phyloP scores from a whole-genome alignment of 2,329 filamentous ascomycete species.

The Podosphaera xanthii region DNA sequence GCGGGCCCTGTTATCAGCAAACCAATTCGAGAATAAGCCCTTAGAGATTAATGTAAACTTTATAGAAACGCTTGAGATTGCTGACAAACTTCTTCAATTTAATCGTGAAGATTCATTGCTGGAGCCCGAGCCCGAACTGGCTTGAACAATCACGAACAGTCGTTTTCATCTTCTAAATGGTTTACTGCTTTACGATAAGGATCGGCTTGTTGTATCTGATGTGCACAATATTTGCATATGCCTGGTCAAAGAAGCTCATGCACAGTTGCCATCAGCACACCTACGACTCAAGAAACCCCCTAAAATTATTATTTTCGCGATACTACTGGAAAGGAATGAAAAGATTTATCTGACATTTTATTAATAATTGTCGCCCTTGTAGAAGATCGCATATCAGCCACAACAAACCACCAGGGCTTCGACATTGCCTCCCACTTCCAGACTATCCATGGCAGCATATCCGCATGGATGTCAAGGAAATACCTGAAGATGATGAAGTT shows the following conservation, averaged over 20 bases:
- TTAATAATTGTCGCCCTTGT: not conserved
- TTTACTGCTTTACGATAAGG: not conserved
- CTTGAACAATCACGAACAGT: not conserved
- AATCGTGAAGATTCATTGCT: not conserved
- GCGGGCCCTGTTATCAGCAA: not conserved
- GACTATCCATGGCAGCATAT: constrained; percentile 1
- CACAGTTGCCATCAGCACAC: not conserved
- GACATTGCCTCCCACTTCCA: constrained; percentile 1
- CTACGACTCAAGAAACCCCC: constrained; percentile 1
- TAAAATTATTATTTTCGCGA: not conserved
- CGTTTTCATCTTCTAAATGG: not conserved
- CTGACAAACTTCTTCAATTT: not conserved
- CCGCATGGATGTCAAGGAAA: constrained; percentile 3
- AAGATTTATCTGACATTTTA: not conserved
- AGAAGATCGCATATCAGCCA: not conserved
- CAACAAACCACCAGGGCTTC: constrained; percentile 2
- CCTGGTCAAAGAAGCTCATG: constrained; percentile 1
- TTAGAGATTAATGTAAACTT: not conserved
- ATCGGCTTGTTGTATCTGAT: not conserved
- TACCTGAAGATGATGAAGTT: constrained; percentile 1
- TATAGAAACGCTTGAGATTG: not conserved
- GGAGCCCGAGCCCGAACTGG: not conserved
- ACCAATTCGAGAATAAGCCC: not conserved
- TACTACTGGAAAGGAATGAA: not conserved
- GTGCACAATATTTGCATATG: not conserved